Base-by-base conservation (phyloP, 2,329 filamentous ascomycete species). In the Arthrobotrys megalospora region DNA sequence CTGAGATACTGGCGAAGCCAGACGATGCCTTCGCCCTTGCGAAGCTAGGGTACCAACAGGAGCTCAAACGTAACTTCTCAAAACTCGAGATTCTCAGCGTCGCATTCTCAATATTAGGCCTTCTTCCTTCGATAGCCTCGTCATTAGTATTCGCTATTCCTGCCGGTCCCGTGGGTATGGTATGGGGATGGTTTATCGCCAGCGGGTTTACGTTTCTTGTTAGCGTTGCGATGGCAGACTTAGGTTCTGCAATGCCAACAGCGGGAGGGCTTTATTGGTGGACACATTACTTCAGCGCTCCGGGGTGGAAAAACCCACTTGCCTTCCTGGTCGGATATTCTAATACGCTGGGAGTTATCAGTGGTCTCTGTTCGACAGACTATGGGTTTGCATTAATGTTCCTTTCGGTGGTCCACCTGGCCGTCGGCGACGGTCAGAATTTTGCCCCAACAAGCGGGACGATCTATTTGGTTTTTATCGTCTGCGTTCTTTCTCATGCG, bases 21-120 rank as follows among this genome's bases (percentile, higher is more conserved):
- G 73, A 71, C n/a, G 73, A 78, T 55, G 62, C 45, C n/a, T 62
- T 67, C 24, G 34, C 32, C 3, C 73, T 78, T 28, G 73, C 73
- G 6, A 78, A 67, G 43, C 66, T 78, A 6, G 73, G 73, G 16
- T 78, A 78, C 38, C 67, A 90, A 82, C 89, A 90, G 83, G 89
- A 91, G 81, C 84, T 91, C 38, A 86, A 87, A 53, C 86, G 89
- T 16, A 89, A 90, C 80, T 90, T 90, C 81, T 88, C 87, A 2
- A 89, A 88, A 77, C 84, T 90, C n/a, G 88, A 90, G 81, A 86
- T 90, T 16, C 90, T 91, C 80, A 89, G 88, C 32, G 75, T 89
- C 75, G 87, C 87, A 1, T 89, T 89, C 76, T 87, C 86, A 81
- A 88, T 90, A 80, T 90, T 91, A 88, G 88, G 89, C 1, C 82